phyloP scores from a whole-genome alignment of 306 rosid species.

The Cicer yamashitae region DNA sequence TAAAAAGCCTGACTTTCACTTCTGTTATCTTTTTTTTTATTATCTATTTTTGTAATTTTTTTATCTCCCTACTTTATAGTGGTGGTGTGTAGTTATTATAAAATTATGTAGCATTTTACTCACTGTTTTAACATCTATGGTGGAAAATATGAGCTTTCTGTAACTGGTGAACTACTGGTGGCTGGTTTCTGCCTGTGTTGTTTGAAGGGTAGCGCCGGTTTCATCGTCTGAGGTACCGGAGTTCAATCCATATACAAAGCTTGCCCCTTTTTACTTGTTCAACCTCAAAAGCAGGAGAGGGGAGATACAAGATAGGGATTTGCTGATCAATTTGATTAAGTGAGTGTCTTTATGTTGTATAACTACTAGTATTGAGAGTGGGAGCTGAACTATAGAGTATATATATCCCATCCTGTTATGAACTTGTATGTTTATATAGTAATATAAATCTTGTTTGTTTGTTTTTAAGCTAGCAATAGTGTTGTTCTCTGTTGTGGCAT shows the following conservation, averaged over 20 bases:
- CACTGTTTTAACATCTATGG: conserved; percentile 54
- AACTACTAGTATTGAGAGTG: conserved; percentile 51
- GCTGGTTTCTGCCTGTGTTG: conserved; percentile 33
- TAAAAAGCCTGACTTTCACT: conserved; percentile 65
- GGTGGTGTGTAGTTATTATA: conserved; percentile 69
- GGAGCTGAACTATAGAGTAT: conserved; percentile 49
- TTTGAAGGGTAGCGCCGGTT: conserved; percentile 42
- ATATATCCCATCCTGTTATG: conserved; percentile 54
- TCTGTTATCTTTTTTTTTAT: conserved; percentile 35
- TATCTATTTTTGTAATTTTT: conserved; percentile 33
- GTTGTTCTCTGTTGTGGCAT: conserved; percentile 23
- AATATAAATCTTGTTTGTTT: conserved; percentile 54
- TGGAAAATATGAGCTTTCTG: conserved; percentile 56
- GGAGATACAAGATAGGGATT: conserved; percentile 46
- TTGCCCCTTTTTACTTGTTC: conserved; percentile 51
- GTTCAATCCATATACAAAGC: conserved; percentile 47
- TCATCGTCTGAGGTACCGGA: conserved; percentile 52
- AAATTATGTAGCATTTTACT: conserved; percentile 57
- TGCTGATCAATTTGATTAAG: conserved; percentile 52
- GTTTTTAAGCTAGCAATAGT: conserved; percentile 9
- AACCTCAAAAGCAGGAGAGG: conserved; percentile 47
- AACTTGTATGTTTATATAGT: conserved; percentile 58
- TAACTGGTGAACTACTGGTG: conserved; percentile 23
- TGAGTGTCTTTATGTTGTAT: conserved; percentile 55
- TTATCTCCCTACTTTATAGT: conserved; percentile 44